These are phyloP conservation scores for Lycium ferocissimum DNA, from an alignment of 257 asterid species.

Conservation along the genomic window DNA sequence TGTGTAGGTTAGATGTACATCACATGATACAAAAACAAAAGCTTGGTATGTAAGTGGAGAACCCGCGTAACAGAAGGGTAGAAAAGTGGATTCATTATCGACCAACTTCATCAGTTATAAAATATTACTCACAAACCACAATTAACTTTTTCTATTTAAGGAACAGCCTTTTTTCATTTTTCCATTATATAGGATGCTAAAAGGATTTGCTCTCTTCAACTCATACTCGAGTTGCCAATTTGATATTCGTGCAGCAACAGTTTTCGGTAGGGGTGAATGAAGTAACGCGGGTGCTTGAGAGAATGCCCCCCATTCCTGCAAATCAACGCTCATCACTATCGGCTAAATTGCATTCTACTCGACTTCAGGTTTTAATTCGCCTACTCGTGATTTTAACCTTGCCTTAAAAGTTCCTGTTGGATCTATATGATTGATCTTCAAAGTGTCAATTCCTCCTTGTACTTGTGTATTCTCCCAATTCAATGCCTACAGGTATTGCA, in stretches of 20 bases:
- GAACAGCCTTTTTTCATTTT: not conserved
- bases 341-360: constrained; percentile 38
- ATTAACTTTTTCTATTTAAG: not conserved
- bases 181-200: not conserved
- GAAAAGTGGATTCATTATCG: not conserved
- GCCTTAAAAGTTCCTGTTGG: not conserved
- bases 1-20: no score
- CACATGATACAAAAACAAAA: no score
- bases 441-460: not conserved
- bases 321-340: constrained; percentile 29
- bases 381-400: not conserved
- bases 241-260: constrained; percentile 58
- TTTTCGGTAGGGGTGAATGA: constrained; percentile 88
- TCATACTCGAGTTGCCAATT: constrained; percentile 26
- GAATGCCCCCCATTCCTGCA: constrained; percentile 53
- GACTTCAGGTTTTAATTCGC: constrained; percentile 63
- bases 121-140: not conserved
- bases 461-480: not conserved
- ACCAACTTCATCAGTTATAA: not conserved
- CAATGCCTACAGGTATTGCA: not conserved
- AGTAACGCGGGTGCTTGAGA: constrained; percentile 85
- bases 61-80: no score
- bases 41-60: no score
- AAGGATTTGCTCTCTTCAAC: not conserved
- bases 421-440: not conserved